Percentiles rank a stretch among this genome's conserved stretches.
These are phyloP conservation scores for Penicillium dipodomyicola DNA, from an alignment of 495 filamentous ascomycete genomes.

Conservation along the genomic window DNA sequence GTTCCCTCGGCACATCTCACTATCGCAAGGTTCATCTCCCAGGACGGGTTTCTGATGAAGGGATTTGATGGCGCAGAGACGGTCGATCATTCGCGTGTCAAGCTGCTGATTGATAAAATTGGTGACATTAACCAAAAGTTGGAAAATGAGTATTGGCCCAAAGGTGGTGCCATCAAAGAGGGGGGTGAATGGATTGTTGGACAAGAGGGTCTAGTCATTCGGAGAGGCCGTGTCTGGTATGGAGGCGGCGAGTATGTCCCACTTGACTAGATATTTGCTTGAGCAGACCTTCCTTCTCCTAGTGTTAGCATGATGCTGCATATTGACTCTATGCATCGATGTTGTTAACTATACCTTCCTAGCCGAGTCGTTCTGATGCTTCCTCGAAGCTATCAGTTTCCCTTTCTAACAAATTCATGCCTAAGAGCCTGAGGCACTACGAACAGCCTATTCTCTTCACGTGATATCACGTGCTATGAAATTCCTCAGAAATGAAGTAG, in stretches of 20 bases:
- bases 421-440: too few species aligned
- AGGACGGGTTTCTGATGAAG: conserved; percentile 41
- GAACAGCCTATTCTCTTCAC: too few species aligned
- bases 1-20: conserved; percentile 83
- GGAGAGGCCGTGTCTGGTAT: conserved; percentile 73
- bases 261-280: neutral
- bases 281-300: too few species aligned
- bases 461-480: neutral
- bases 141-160: conserved; percentile 61
- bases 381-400: too few species aligned
- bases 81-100: conserved; percentile 47
- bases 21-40: conserved; percentile 68
- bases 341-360: neutral
- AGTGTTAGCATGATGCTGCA: too few species aligned
- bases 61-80: conserved; percentile 32
- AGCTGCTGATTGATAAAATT: conserved; percentile 60
- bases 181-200: conserved; percentile 66
- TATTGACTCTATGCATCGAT: too few species aligned
- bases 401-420: too few species aligned
- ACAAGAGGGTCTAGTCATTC: conserved; percentile 63
- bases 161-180: conserved; percentile 39
- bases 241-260: conserved; percentile 64
- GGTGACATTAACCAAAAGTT: conserved; percentile 70
- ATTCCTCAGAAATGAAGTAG: neutral
- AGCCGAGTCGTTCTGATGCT: neutral